phyloP scores from a whole-genome alignment of 495 filamentous ascomycete species.

The Xylaria flabelliformis region DNA sequence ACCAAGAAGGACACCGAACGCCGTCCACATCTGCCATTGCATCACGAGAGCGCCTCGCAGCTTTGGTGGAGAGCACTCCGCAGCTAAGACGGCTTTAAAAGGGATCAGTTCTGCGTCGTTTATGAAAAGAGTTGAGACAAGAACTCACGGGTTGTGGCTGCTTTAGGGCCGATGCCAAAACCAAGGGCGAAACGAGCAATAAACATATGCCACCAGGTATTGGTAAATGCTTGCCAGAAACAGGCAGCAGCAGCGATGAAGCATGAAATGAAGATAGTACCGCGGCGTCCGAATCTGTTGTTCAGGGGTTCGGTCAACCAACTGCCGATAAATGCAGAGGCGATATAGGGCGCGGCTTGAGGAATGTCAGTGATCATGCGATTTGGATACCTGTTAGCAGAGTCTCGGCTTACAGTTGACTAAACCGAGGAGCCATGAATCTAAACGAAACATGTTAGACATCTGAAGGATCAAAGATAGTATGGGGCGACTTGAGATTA shows the following conservation, averaged over 20 bases:
- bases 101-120: neutral
- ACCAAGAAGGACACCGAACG: slow-evolving; percentile 82
- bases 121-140: neutral
- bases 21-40: slow-evolving; percentile 89
- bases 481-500: slow-evolving; percentile 20
- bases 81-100: slow-evolving; percentile 65
- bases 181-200: slow-evolving; percentile 74
- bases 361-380: slow-evolving; percentile 16
- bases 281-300: slow-evolving; percentile 76
- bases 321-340: slow-evolving; percentile 77
- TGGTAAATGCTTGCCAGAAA: slow-evolving; percentile 78
- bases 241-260: slow-evolving; percentile 64
- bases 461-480: neutral
- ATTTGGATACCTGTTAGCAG: slow-evolving; percentile 32
- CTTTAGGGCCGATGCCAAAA: slow-evolving; percentile 82
- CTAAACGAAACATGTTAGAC: slow-evolving; percentile 32
- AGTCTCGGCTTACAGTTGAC: slow-evolving; percentile 53
- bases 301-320: slow-evolving; percentile 87
- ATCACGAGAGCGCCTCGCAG: slow-evolving; percentile 73
- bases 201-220: slow-evolving; percentile 78
- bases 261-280: slow-evolving; percentile 75
- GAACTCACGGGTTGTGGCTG: slow-evolving; percentile 65
- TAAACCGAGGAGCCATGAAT: slow-evolving; percentile 72
- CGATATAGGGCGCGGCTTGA: slow-evolving; percentile 68
- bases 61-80: slow-evolving; percentile 72